Percentiles rank a stretch among this genome's conserved stretches.
These are phyloP conservation scores for Colletotrichum lindemuthianum DNA, from an alignment of 2,329 filamentous ascomycete species.

Conservation along the genomic window DNA sequence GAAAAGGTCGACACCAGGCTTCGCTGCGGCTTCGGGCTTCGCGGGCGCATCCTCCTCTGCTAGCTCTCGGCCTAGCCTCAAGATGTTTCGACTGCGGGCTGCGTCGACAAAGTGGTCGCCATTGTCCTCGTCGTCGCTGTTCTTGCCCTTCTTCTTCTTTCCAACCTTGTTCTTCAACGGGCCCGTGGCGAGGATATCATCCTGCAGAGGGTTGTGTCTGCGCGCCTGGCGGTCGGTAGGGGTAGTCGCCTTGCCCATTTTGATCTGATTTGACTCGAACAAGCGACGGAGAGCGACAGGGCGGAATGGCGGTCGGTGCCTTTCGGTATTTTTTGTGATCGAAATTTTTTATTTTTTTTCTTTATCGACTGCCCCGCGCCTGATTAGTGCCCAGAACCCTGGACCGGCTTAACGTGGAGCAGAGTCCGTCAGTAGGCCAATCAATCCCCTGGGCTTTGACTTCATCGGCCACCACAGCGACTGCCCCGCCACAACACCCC, in stretches of 20 bases:
- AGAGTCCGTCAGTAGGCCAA: conserved; percentile 6
- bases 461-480: conserved; percentile 33
- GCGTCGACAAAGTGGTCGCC: conserved; percentile 83
- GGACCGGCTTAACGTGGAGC: conserved; percentile 25
- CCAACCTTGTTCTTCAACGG: conserved; percentile 78
- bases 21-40: conserved; percentile 52
- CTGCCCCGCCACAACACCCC: conserved; percentile 35
- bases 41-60: conserved; percentile 77
- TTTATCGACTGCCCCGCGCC: conserved; percentile 42
- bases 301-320: conserved; percentile 25
- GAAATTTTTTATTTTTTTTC: conserved; percentile 44
- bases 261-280: conserved; percentile 37
- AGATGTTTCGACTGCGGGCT: conserved; percentile 86
- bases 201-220: conserved; percentile 90
- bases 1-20: conserved; percentile 68
- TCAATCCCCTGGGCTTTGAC: conserved; percentile 22
- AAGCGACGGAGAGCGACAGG: conserved; percentile 25
- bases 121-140: conserved; percentile 67
- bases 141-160: conserved; percentile 76
- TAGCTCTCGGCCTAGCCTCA: conserved; percentile 89
- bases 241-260: conserved; percentile 83
- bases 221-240: conserved; percentile 68
- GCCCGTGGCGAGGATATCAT: conserved; percentile 80
- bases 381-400: conserved; percentile 35
- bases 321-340: conserved; percentile 26